These are phyloP conservation scores for Monosporascus sp. DNA, from an alignment of 2,329 filamentous ascomycete genomes.

Conservation along the genomic window DNA sequence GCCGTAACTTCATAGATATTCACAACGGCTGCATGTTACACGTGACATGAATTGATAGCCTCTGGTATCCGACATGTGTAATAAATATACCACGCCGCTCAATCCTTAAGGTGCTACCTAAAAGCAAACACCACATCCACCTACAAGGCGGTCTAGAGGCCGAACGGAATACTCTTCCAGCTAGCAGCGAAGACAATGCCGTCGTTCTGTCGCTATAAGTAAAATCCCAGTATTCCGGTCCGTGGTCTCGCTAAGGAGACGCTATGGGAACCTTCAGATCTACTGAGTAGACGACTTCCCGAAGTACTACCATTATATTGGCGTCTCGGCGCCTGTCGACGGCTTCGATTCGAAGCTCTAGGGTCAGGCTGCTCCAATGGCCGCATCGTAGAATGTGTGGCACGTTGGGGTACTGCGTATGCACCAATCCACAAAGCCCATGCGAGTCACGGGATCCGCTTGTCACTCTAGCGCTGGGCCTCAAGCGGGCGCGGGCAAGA, in stretches of 20 bases:
- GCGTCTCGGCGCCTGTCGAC: slow-evolving; percentile 63
- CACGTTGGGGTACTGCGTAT: slow-evolving; percentile 78
- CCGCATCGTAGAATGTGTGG: slow-evolving; percentile 58
- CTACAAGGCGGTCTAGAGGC: slow-evolving; percentile 63
- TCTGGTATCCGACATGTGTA: slow-evolving; percentile 44
- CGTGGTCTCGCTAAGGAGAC: slow-evolving; percentile 49
- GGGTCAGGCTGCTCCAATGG: slow-evolving; percentile 67
- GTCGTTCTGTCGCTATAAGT: slow-evolving; percentile 47
- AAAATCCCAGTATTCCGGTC: slow-evolving; percentile 53
- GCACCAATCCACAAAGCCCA: slow-evolving; percentile 82
- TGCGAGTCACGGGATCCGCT: slow-evolving; percentile 58
- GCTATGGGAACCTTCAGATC: slow-evolving; percentile 63
- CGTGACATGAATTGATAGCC: too few species aligned
- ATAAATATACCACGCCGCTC: slow-evolving; percentile 47
- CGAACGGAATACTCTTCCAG: slow-evolving; percentile 59
- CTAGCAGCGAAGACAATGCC: slow-evolving; percentile 61
- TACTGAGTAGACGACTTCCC: slow-evolving; percentile 65
- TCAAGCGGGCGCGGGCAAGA: slow-evolving; percentile 52
- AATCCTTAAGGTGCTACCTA: slow-evolving; percentile 63
- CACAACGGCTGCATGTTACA: not conserved
- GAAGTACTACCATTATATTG: slow-evolving; percentile 67
- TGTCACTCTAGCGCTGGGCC: slow-evolving; percentile 58
- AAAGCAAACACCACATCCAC: slow-evolving; percentile 79
- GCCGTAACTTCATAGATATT: not conserved
- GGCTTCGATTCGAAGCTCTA: slow-evolving; percentile 63